Conservation (phyloP, 2,329 filamentous ascomycete species). For the Fusarium denticulatum region DNA sequence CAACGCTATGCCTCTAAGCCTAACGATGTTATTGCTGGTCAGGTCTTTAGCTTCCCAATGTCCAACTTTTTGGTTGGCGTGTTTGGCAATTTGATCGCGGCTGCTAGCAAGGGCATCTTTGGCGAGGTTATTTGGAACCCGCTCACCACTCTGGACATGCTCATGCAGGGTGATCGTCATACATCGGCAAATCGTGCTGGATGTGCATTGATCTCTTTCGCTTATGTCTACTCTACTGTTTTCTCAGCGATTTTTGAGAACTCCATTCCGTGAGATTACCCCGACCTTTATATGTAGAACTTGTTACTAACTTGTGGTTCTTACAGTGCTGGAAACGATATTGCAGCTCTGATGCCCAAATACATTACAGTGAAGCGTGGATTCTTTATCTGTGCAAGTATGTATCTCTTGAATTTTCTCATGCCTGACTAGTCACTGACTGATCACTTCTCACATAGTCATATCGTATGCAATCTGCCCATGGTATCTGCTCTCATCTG, state of each 20-base stretch:
- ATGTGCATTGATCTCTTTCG: constrained; percentile 3
- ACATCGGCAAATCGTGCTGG: constrained; percentile 4
- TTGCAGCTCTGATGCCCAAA: constrained; percentile 14
- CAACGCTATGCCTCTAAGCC: neutral
- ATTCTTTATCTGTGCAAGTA: constrained; percentile 13
- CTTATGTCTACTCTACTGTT: neutral
- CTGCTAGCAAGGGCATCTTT: constrained; percentile 13
- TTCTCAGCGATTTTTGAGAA: constrained; percentile 15
- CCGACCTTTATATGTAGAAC: no score
- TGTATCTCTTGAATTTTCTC: rapidly evolving
- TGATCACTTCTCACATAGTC: rapidly evolving
- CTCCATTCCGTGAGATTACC: constrained; percentile 14
- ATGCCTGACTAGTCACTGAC: neutral
- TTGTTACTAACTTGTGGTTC: neutral
- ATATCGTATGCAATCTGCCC: constrained; percentile 6
- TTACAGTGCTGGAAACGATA: neutral
- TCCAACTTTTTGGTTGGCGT: constrained; percentile 8
- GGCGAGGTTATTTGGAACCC: constrained; percentile 13
- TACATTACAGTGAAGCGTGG: constrained; percentile 13
- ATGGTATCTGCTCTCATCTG: constrained; percentile 2
- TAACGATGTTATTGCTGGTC: neutral
- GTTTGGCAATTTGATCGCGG: constrained; percentile 3
- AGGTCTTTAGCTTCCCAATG: neutral
- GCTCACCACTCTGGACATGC: constrained; percentile 1
- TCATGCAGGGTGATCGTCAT: neutral